These are phyloP conservation scores for Macrolepiota dolichaula DNA, from an alignment of 768 basidiomycete species.

Conservation along the genomic window DNA sequence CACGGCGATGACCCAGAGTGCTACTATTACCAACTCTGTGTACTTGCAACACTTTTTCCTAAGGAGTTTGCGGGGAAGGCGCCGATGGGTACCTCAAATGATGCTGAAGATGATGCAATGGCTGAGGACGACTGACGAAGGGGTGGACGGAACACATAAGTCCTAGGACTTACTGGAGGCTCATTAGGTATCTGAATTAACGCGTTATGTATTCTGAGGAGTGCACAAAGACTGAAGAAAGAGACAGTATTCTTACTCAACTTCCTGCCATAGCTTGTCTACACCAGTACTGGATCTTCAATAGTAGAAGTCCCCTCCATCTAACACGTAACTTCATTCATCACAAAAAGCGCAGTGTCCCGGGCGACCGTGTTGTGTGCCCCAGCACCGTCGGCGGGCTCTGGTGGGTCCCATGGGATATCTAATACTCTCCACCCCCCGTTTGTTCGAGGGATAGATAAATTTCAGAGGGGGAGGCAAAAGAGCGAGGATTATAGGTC, in stretches of 20 bases:
- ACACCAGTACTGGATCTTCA: conserved; percentile 27
- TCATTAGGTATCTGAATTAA: too few species aligned
- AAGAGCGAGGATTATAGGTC: too few species aligned
- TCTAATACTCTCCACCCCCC: conserved; percentile 53
- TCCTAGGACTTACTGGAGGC: too few species aligned
- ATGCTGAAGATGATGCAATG: too few species aligned
- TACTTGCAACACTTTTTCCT: background rate
- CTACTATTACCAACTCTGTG: background rate
- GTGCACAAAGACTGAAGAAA: too few species aligned
- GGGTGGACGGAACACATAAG: too few species aligned
- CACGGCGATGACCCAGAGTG: background rate
- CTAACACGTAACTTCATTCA: conserved; percentile 34
- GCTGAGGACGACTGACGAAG: too few species aligned
- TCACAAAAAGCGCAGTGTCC: conserved; percentile 28
- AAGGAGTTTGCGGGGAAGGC: too few species aligned
- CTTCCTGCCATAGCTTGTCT: conserved; percentile 40
- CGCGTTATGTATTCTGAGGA: too few species aligned
- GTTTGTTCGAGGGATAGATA: too few species aligned
- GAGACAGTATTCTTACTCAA: conserved; percentile 33
- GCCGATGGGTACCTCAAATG: too few species aligned
- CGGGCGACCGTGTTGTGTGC: conserved; percentile 35
- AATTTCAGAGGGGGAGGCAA: too few species aligned
- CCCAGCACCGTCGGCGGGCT: conserved; percentile 30
- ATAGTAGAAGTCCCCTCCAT: conserved; percentile 30
- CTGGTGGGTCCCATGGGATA: conserved; percentile 48